Evolutionary conservation across 2,329 filamentous ascomycete species (phyloP).

Genomic region (Ophiobolus disseminans): DNA sequence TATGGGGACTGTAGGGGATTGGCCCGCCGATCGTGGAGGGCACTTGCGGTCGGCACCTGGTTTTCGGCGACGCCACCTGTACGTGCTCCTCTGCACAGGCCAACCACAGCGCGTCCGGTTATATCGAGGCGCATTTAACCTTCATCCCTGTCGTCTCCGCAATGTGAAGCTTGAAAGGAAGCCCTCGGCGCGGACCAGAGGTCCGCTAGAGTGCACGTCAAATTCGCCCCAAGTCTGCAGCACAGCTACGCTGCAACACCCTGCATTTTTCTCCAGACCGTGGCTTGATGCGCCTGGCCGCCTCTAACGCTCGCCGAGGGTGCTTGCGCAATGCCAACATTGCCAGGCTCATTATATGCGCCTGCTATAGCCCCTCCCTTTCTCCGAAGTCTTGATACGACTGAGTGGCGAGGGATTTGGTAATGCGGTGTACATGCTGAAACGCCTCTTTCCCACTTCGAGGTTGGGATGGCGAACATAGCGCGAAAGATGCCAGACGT

Average conservation of each 20-base stretch:
- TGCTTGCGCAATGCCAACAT: constrained; percentile 13
- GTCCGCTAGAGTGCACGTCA: constrained; percentile 17
- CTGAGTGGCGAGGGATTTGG: constrained; percentile 11
- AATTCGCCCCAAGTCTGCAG: constrained; percentile 16
- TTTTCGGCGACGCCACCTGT: constrained; percentile 8
- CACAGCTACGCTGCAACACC: constrained; percentile 17
- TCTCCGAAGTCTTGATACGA: constrained; percentile 5
- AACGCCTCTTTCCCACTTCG: constrained; percentile 20
- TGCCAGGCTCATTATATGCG: constrained; percentile 22
- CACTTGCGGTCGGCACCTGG: constrained; percentile 10
- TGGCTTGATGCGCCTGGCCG: constrained; percentile 38
- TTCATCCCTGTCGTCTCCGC: neutral
- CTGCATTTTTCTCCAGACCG: constrained; percentile 24
- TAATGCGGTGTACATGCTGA: constrained; percentile 27
- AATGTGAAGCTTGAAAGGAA: constrained; percentile 1
- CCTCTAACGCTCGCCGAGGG: constrained; percentile 19
- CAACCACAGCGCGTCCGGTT: constrained; percentile 3
- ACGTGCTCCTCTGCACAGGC: neutral
- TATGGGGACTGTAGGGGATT: constrained; percentile 25
- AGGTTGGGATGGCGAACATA: constrained; percentile 9
- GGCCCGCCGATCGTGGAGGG: constrained; percentile 37
- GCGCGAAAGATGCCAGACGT: constrained; percentile 27
- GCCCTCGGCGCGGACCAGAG: constrained; percentile 8
- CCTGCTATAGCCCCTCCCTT: constrained; percentile 9
- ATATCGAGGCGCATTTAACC: neutral